Evolutionary conservation across 2,329 filamentous ascomycete species (phyloP), one percentile per base, ranked within the genome.

Genomic region (Myriosclerotinia duriaeana): DNA sequence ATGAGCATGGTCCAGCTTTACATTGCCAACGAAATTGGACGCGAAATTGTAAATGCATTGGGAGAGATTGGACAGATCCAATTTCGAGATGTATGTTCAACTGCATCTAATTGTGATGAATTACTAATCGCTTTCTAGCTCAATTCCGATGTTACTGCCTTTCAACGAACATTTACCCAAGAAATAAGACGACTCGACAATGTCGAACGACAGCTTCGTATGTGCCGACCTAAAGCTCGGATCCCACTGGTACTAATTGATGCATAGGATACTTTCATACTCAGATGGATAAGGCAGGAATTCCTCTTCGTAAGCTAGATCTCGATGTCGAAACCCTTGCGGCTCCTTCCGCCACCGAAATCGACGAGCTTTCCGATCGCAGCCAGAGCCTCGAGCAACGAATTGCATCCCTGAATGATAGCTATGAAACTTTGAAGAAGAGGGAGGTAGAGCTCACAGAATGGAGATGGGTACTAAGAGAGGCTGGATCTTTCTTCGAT

Each of bases 1-100:
- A 99, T 99, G 95, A 97, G 93, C 85, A 90, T 99, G 89, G 96
- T 96, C 77, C 95, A 99, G 88, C 90, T 99, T 77, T 99, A 98
- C 82, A 96, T 99, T 76, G 92, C 95, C 77, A 98, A 97, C 78
- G 95, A 99, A 84, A 98, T 99, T 74, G 94, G 95, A 74, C 89
- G 95, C 77, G 96, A 99, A 83, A 94, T 97, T 75, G 93, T 98
- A 71, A 97, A 93, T 77, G 94, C 94, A 66, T 84, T 99, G 71
- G 95, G 95, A 77, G 95, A 99, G 85, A 87, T 99, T 76, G 95
- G 95, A 67, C 86, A 95, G 76, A 93, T 98, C 79, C 93, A 98
- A 80, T 99, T 99, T 78, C 87, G 95, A 81, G 95, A 99, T 85
- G 94, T 98, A 84, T 64, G 74, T 67, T 11, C 36, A 38, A 14